Evolutionary conservation across 371 early-diverging fungal species (phyloP).

Genomic region (Gilbertella persicaria): DNA sequence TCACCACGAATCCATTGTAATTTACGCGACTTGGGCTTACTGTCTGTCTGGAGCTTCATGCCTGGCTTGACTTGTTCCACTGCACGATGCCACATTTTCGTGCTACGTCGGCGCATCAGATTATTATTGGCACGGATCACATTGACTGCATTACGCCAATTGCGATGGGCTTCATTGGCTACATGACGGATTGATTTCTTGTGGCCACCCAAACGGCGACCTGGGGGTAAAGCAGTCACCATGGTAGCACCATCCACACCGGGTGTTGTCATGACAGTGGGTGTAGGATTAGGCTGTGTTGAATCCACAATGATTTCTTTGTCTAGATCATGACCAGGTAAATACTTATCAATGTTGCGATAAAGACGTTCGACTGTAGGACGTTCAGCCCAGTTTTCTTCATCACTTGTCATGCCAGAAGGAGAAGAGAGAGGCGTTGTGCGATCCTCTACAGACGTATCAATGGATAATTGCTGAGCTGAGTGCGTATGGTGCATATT

Average conservation of each 20-base stretch:
- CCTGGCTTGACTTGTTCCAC: constrained; percentile 63
- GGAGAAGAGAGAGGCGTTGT: constrained; percentile 18
- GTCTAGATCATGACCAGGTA: constrained; percentile 82
- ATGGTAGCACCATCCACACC: constrained; percentile 8
- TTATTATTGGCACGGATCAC: constrained; percentile 42
- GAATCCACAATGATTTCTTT: constrained; percentile 72
- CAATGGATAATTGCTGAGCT: constrained; percentile 6
- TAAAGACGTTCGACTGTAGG: constrained; percentile 75
- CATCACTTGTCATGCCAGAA: constrained; percentile 17
- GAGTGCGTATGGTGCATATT: constrained; percentile 5
- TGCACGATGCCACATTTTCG: constrained; percentile 67
- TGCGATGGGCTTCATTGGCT: constrained; percentile 51
- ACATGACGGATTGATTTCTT: constrained; percentile 65
- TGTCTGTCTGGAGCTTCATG: constrained; percentile 24
- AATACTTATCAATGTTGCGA: constrained; percentile 74
- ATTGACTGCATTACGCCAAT: constrained; percentile 42
- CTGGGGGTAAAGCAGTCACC: constrained; percentile 22
- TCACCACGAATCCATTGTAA: constrained; percentile 85
- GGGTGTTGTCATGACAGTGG: neutral
- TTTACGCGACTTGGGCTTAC: constrained; percentile 39
- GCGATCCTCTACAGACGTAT: constrained; percentile 2
- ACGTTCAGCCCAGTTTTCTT: constrained; percentile 65
- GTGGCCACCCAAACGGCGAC: constrained; percentile 40
- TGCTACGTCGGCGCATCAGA: constrained; percentile 51
- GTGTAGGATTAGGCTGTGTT: neutral